A percentile compares a stretch with the other conserved stretches of the same genome.
phyloP scores from a whole-genome alignment of 2,329 filamentous ascomycete genomes.

The Cladobotryum protrusum region DNA sequence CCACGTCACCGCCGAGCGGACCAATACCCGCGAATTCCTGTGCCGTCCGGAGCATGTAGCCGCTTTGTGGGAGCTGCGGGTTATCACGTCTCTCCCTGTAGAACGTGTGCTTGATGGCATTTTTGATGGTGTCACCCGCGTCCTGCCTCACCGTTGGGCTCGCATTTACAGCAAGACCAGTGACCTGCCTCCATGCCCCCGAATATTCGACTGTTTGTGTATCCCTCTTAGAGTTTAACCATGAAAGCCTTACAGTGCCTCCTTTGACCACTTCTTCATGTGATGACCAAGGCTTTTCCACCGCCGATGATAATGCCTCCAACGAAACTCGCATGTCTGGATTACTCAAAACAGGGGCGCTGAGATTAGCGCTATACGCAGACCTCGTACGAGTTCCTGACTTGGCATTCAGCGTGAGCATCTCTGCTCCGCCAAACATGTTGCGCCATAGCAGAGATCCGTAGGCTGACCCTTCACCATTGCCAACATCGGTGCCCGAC shows the following conservation, averaged over 20 bases:
- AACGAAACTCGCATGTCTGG: conserved; percentile 74
- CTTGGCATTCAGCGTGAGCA: conserved; percentile 78
- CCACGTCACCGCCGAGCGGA: conserved; percentile 77
- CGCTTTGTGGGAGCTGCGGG: conserved; percentile 73
- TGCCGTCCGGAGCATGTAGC: conserved; percentile 71
- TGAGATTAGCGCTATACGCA: conserved; percentile 81
- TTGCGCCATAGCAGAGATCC: conserved; percentile 83
- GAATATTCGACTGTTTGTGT: conserved; percentile 75
- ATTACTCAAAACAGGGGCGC: conserved; percentile 76
- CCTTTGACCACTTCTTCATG: conserved; percentile 87
- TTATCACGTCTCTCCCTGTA: conserved; percentile 75
- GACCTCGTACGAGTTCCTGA: conserved; percentile 85
- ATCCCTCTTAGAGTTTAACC: conserved; percentile 59
- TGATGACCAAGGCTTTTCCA: conserved; percentile 85
- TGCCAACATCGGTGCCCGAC: conserved; percentile 90
- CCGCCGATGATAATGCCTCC: conserved; percentile 76
- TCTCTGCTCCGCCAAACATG: conserved; percentile 89
- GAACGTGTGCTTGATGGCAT: conserved; percentile 75
- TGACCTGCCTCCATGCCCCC: conserved; percentile 82
- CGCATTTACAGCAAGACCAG: conserved; percentile 66
- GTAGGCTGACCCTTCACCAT: conserved; percentile 89
- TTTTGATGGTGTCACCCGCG: conserved; percentile 88
- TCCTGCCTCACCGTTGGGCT: conserved; percentile 77
- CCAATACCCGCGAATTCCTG: conserved; percentile 86
- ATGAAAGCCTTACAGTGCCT: conserved; percentile 68